phyloP scores from a whole-genome alignment of 129 eudicot genomes.

The Logfia minima region DNA sequence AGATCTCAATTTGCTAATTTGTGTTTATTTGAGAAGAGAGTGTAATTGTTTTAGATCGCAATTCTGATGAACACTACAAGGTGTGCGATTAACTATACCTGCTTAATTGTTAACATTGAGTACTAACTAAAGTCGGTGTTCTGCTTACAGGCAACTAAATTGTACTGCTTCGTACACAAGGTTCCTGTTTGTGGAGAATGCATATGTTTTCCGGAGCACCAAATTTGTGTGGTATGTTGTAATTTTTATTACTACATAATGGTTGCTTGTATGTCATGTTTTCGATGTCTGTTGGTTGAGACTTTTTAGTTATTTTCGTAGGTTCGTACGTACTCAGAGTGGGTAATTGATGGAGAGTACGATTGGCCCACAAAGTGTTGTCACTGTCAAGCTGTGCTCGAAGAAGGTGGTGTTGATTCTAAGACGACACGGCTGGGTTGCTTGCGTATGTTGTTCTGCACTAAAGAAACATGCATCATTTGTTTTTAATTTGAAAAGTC shows the following conservation, averaged over 20 bases:
- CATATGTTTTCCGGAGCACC: constrained; percentile 94
- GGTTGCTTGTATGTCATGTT: neutral
- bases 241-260: neutral
- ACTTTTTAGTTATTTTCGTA: constrained; percentile 25
- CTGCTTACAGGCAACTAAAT: constrained; percentile 79
- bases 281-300: constrained; percentile 1
- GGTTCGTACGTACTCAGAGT: constrained; percentile 94
- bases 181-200: constrained; percentile 99
- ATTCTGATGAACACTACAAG: neutral
- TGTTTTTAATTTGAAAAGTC: neutral
- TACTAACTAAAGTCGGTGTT: constrained; percentile 14
- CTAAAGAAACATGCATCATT: constrained; percentile 18
- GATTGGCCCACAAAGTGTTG: constrained; percentile 95
- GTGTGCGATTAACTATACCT: neutral
- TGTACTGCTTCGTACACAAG: constrained; percentile 98
- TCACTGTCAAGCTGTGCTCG: constrained; percentile 62
- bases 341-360: constrained; percentile 99
- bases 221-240: constrained; percentile 74
- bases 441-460: constrained; percentile 69
- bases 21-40: neutral
- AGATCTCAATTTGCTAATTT: constrained; percentile 21
- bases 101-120: neutral
- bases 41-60: neutral
- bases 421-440: constrained; percentile 90
- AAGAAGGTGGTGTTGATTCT: constrained; percentile 52